Percentiles rank a stretch among this genome's conserved stretches.
phyloP scores from a whole-genome alignment of 257 asterid species.

The Salvia rosmarinus region DNA sequence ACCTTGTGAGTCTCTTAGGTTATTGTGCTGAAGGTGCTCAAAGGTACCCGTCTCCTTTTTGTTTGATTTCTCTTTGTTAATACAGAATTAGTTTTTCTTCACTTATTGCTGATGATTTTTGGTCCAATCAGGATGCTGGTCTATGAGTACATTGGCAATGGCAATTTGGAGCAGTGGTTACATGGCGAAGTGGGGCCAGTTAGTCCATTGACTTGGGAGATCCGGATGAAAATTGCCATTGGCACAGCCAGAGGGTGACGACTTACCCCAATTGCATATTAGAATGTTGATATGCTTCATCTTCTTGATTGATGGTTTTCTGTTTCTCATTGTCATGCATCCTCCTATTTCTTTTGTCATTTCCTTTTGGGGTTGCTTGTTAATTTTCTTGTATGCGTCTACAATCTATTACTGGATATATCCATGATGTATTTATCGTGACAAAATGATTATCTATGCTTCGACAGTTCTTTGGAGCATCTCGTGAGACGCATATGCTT shows the following conservation, averaged over 20 bases:
- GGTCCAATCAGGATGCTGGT: slow-evolving; percentile 75
- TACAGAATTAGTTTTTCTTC: background rate
- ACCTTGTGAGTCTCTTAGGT: slow-evolving; percentile 90
- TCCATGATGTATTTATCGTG: no score
- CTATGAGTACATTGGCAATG: slow-evolving; percentile 89
- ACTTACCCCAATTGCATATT: background rate
- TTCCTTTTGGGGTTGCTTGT: no score
- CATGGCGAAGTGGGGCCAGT: slow-evolving; percentile 92
- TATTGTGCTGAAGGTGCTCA: slow-evolving; percentile 91
- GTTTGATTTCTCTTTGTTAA: slow-evolving; percentile 18
- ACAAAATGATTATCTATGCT: no score
- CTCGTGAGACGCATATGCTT: no score
- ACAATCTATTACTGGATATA: no score
- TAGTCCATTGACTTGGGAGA: slow-evolving; percentile 95
- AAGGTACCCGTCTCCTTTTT: slow-evolving; percentile 50
- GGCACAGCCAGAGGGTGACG: slow-evolving; percentile 97
- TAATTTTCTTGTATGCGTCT: no score
- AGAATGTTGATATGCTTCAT: background rate
- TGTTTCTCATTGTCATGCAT: background rate
- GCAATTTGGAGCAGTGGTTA: slow-evolving; percentile 97
- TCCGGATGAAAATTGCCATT: slow-evolving; percentile 83
- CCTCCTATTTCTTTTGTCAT: background rate
- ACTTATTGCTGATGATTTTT: slow-evolving; percentile 12
- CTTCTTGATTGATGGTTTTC: background rate
- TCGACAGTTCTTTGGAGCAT: no score